A percentile compares a stretch with the other conserved stretches of the same genome.
Conservation (phyloP, 2,329 filamentous ascomycete species). For the Ophiostoma sp. region DNA sequence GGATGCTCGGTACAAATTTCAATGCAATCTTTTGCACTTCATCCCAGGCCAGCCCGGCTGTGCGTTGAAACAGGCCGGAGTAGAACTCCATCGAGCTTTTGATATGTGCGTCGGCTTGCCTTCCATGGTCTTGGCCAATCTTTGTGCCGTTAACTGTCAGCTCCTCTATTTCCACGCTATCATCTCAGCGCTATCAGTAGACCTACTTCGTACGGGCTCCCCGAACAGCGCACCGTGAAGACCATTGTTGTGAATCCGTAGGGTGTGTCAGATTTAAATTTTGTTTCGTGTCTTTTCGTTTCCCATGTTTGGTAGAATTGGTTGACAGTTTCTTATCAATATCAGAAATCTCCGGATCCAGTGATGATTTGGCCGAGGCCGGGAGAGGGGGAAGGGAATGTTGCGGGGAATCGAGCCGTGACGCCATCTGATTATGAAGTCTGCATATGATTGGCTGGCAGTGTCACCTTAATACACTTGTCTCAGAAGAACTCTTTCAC, state of each 20-base stretch:
- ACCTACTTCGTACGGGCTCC: background rate
- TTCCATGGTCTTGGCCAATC: background rate
- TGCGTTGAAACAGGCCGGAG: background rate
- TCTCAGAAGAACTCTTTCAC: background rate
- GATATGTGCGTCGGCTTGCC: background rate
- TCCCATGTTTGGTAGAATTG: background rate
- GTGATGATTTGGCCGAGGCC: background rate
- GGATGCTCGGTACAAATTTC: conserved; percentile 6
- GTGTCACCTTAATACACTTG: background rate
- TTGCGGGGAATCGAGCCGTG: background rate
- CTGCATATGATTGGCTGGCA: background rate
- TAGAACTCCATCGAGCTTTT: conserved; percentile 12
- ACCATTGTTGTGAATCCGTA: background rate
- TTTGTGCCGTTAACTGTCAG: background rate
- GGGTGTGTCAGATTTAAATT: background rate
- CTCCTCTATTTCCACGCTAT: too few species aligned
- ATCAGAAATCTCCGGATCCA: background rate
- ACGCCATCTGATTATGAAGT: background rate
- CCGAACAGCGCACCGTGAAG: background rate
- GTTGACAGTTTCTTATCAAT: background rate
- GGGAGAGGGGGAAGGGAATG: background rate
- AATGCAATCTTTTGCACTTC: background rate
- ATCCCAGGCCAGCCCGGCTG: background rate
- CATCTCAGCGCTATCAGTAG: background rate
- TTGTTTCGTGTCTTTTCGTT: background rate